These are phyloP conservation scores for Nothophaeocryptopus gaeumannii DNA, from an alignment of 2,329 filamentous ascomycete genomes.

Conservation along the genomic window DNA sequence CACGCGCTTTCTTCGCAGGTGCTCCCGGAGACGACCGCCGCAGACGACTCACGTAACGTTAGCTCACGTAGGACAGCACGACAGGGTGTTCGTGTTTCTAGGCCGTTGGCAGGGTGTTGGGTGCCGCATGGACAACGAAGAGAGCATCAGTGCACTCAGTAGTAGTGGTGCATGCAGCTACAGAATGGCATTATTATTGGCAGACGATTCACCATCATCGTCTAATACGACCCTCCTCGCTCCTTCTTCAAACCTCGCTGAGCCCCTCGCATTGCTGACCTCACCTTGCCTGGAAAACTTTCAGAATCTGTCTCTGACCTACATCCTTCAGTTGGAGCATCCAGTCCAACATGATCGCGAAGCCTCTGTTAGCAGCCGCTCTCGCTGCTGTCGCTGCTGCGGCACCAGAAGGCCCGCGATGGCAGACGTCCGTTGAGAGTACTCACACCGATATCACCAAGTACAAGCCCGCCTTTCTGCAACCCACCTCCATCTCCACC, in stretches of 20 bases:
- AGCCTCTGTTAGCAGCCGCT: conserved; percentile 9
- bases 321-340: no score
- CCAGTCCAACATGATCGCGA: conserved; percentile 7
- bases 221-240: neutral
- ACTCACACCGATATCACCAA: conserved; percentile 23
- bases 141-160: no score
- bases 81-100: no score
- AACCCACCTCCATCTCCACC: conserved; percentile 13
- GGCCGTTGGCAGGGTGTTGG: no score
- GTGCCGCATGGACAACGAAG: no score
- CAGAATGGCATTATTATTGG: no score
- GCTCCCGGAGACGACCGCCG: no score
- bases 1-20: neutral
- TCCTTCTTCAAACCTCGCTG: neutral
- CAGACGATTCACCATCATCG: no score
- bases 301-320: no score
- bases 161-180: no score
- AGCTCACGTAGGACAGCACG: no score
- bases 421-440: conserved; percentile 10
- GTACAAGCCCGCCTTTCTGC: conserved; percentile 12
- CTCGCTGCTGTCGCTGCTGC: conserved; percentile 9
- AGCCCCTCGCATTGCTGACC: neutral
- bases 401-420: conserved; percentile 1
- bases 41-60: no score
- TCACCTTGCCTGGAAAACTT: neutral